Base-by-base conservation (phyloP, 2,329 filamentous ascomycete genomes). In the Orbilia blumenaviensis region DNA sequence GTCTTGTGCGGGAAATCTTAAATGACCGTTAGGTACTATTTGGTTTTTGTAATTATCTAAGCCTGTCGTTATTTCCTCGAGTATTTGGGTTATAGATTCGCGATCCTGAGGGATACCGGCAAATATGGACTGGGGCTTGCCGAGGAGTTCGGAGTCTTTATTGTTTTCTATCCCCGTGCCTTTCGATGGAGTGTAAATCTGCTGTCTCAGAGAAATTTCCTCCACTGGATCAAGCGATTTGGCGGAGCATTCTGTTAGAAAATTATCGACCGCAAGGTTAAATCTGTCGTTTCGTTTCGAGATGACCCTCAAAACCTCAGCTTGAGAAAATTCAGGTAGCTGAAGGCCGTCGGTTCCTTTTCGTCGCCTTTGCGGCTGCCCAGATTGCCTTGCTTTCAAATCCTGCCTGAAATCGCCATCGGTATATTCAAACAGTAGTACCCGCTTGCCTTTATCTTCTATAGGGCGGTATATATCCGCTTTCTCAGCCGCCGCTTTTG, bases 271-370 rank as follows among this genome's bases (percentile, higher is more conserved):
- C 0, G 94, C 92, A 71, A 89, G 90, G 0, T 86, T 86, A 80
- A 98, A 98, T 81, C 94, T 95, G 63, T 85, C 85, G 80, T 97
- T 97, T 54, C 95, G 87, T 84, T 94, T 95, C 83, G 94, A 93
- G 79, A 99, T 97, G 79, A 97, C 82, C 62, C 86, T 88, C 81
- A 91, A 89, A 91, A 98, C 93, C 83, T 97, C 93, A 82, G 94
- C 94, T 83, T 97, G 94, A 78, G 92, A 93, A 84, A 89, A 97
- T 7, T 96, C 92, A 0, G 94, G 95, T 89, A 97, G 93, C 83
- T 92, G 96, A 79, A 98, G 81, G 75, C 92, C 89, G 80, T 97
- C 93, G 18, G 94, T 88, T 72, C 89, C 56, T 21, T 63, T 63
- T 10, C 44, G 44, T 54, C 18, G 56, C 10, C 56, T 52, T n/a